Evolutionary conservation across 1,284 basidiomycete genomes (phyloP), one percentile per base, ranked within the genome.

Genomic region (Moesziomyces sp.): DNA sequence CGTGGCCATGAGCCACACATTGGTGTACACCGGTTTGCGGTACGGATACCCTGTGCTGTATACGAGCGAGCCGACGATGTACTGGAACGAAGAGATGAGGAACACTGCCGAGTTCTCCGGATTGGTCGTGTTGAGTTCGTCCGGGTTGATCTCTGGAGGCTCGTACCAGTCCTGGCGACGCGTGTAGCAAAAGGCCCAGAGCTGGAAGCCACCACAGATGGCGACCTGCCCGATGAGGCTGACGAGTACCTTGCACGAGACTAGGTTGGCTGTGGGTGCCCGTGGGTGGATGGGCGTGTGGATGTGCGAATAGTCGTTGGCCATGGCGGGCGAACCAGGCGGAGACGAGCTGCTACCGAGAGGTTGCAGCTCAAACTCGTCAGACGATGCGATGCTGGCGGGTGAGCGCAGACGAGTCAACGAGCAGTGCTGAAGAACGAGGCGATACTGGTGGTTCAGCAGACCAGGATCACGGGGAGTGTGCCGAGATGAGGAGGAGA

Each of bases 1-100:
- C 19, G 78, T 77, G 5, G 59, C 43, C 64, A 84, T 74, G 16
- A 84, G 67, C 78, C 80, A 75, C 0, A 76, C 67, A 83, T 99
- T 99, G 9, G 94, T 93, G 89, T 92, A 96, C 87, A 99, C 93
- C 16, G 94, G 89, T 85, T 92, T 91, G 55, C 97, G 90, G 85
- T 96, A 99, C 2, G 97, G 97, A 13, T 95, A 94, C 0, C 97
- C 97, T 74, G 98, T 97, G 83, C 92, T 95, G 86, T 99, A 99
- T 0, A 98, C 93, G 0, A 91, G 94, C 13, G 95, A 96, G 9
- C 97, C 93, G 44, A 98, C 87, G 76, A 99, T 93, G 85, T 99
- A 99, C 86, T 99, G 97, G 89, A 98, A 99, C 71, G 93, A 96
- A 3, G 95, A 97, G 52, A 98, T 88, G 76, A 98, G 86, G 86